Conservation (phyloP, 2,329 filamentous ascomycete species). For the Colletotrichum caudatum region DNA sequence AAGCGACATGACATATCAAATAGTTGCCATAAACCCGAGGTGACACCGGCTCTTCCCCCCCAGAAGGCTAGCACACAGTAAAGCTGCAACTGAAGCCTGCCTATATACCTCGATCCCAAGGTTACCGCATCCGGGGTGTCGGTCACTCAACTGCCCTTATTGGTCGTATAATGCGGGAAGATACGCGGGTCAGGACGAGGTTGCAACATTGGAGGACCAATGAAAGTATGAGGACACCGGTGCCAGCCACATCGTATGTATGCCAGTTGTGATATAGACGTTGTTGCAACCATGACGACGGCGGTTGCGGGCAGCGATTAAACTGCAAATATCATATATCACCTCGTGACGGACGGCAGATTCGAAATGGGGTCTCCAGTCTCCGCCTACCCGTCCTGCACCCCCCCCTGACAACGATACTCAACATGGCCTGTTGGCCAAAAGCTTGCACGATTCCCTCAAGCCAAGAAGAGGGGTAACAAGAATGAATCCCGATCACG, state of each 20-base stretch:
- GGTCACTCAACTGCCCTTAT: neutral
- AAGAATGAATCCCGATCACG: neutral
- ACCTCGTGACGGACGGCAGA: neutral
- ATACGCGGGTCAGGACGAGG: neutral
- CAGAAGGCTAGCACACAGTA: too few species aligned
- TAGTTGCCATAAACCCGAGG: too few species aligned
- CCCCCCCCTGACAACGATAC: neutral
- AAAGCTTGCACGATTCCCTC: neutral
- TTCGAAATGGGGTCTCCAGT: neutral
- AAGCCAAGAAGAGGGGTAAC: slow-evolving; percentile 8
- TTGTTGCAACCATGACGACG: too few species aligned
- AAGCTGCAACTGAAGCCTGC: neutral
- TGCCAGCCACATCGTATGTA: neutral
- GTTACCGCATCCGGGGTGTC: neutral
- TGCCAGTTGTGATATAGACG: too few species aligned
- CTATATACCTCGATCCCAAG: neutral
- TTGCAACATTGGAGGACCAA: neutral
- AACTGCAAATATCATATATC: too few species aligned
- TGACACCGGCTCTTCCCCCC: too few species aligned
- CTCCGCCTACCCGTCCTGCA: neutral
- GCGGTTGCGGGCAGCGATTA: too few species aligned
- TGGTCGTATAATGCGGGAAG: neutral
- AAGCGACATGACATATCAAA: too few species aligned
- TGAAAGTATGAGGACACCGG: too few species aligned
- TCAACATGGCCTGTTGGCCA: neutral